Conservation (phyloP, 352 stramenopile species). For the Globisporangium iwayamae region DNA sequence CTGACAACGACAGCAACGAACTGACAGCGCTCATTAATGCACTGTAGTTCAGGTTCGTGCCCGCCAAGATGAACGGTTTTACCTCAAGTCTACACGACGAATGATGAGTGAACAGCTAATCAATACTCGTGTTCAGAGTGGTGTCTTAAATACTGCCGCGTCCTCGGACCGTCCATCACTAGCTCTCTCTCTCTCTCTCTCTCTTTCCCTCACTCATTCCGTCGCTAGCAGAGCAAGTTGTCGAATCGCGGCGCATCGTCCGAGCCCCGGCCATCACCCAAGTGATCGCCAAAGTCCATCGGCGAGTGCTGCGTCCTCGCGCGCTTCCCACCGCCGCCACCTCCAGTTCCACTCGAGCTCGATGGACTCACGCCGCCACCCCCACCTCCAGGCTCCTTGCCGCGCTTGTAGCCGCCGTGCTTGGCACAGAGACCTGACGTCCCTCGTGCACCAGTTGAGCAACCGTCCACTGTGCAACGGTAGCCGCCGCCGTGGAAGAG, state of each 20-base stretch:
- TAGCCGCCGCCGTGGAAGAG: conserved; percentile 85
- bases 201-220: too few relatives aligned
- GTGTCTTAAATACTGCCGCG: conserved; percentile 8
- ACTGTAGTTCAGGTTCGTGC: not conserved
- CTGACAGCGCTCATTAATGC: not conserved
- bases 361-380: conserved; percentile 1
- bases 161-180: not conserved
- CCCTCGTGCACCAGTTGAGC: conserved; percentile 67
- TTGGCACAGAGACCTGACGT: conserved; percentile 76
- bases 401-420: conserved; percentile 76
- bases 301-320: conserved; percentile 19
- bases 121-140: conserved; percentile 10
- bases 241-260: not conserved
- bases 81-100: not conserved
- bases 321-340: conserved; percentile 13
- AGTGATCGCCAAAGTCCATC: not conserved
- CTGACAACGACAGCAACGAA: not conserved
- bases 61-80: not conserved
- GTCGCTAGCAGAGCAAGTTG: conserved; percentile 11
- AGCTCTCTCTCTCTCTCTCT: not conserved
- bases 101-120: conserved; percentile 7
- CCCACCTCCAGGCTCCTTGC: conserved; percentile 17
- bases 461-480: conserved; percentile 72
- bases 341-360: not conserved
- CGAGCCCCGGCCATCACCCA: not conserved